Evolutionary conservation across 2,329 filamentous ascomycete species (phyloP), one percentile per base, ranked within the genome.

Genomic region (Alternaria ventricosa): DNA sequence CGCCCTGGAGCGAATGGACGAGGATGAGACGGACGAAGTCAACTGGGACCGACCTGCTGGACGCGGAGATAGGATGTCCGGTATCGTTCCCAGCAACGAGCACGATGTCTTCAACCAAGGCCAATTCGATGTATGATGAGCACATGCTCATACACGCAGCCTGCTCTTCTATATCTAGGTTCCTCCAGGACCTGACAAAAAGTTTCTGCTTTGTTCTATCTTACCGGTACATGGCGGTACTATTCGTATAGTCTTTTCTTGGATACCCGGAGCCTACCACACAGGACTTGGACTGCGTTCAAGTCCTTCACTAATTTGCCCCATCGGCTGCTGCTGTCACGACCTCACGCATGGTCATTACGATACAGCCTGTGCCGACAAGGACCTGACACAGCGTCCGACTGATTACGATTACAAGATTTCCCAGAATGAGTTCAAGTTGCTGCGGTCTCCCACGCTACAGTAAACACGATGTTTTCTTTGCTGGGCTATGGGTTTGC

Each of bases 21-120:
- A 83, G 64, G 79, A 82, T 61, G 76, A 79, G 27, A 78, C 74
- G 57, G 78, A 82, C 57, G 82, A 84, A 18, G 71, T 74, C 54
- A 78, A 82, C 47, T 81, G 79, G 80, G 79, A 80, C 57, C 75
- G 76, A 64, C 80, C 76, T 51, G 78, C 78, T 60, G 75, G 75
- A 43, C 77, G 79, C 30, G 82, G 80, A 60, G 82, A 86, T 65
- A 82, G 84, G 44, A 86, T 86, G 85, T 85, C 82, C 67, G 85
- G 85, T 33, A 78, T 87, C 58, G 78, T 85, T 63, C 77, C 78
- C 28, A 81, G 79, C 70, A 75, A 81, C 71, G 74, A 82, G n/a
- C 76, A 81, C 58, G 82, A 83, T 11, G 82, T 86, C 57, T 86
- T 86, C 79, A 83, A 82, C 75, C 73, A 79, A 56, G 76, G 76